These are phyloP conservation scores for Crithidia expoeki DNA, from an alignment of 208 protist genomes.

Conservation along the genomic window DNA sequence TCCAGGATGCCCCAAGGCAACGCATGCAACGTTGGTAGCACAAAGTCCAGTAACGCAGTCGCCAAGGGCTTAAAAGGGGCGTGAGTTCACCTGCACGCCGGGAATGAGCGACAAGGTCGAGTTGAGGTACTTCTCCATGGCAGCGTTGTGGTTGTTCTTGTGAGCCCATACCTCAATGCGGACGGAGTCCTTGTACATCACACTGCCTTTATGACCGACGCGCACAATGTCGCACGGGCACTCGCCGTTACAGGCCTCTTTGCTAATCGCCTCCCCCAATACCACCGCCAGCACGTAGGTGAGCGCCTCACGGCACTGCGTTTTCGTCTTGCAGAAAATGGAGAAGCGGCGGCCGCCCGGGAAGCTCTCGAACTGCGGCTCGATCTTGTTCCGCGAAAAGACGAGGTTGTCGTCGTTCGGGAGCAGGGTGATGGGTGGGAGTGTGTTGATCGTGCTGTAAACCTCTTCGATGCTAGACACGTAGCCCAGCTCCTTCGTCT, in stretches of 20 bases:
- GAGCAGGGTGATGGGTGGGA: slow-evolving; percentile 66
- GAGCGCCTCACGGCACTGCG: slow-evolving; percentile 59
- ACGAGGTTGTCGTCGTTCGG: slow-evolving; percentile 73
- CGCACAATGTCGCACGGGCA: slow-evolving; percentile 70
- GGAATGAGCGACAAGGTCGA: slow-evolving; percentile 49
- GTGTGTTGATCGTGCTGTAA: slow-evolving; percentile 74
- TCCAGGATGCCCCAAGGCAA: no score
- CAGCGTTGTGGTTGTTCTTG: slow-evolving; percentile 38
- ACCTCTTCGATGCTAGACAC: slow-evolving; percentile 76
- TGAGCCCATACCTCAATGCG: slow-evolving; percentile 77
- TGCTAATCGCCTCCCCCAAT: slow-evolving; percentile 70
- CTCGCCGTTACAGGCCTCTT: slow-evolving; percentile 49
- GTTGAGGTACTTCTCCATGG: slow-evolving; percentile 59
- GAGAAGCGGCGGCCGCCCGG: slow-evolving; percentile 63
- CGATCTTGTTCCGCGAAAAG: slow-evolving; percentile 74
- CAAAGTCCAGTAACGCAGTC: not conserved
- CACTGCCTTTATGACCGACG: slow-evolving; percentile 71
- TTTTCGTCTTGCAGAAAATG: slow-evolving; percentile 75
- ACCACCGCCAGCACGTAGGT: slow-evolving; percentile 66
- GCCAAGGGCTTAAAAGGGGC: slow-evolving; percentile 14
- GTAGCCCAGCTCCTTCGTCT: slow-evolving; percentile 69
- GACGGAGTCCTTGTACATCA: slow-evolving; percentile 58
- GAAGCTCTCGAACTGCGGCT: slow-evolving; percentile 84
- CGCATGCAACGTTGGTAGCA: no score
- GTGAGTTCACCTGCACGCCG: slow-evolving; percentile 50